Conservation (phyloP, 176 grass and related monocot species). For the Musa itinerans region DNA sequence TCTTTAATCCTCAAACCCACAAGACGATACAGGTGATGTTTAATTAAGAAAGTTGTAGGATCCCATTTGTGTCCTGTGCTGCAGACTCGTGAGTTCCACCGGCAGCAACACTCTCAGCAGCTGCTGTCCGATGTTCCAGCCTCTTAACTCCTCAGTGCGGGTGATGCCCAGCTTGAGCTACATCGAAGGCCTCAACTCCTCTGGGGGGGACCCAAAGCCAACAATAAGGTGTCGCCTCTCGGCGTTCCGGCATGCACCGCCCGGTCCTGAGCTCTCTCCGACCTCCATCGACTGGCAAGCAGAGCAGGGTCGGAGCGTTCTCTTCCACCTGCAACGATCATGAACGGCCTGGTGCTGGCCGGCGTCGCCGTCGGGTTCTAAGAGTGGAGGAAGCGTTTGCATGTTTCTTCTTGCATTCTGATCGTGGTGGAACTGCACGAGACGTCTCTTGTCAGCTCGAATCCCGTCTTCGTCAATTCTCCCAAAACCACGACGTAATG, state of each 20-base stretch:
- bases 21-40: too few relatives aligned
- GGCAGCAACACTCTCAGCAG: conserved; percentile 40
- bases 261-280: conserved; percentile 34
- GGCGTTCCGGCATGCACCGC: conserved; percentile 43
- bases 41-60: too few relatives aligned
- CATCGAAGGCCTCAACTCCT: conserved; percentile 57
- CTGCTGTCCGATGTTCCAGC: background rate
- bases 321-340: conserved; percentile 53
- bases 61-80: too few relatives aligned
- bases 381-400: conserved; percentile 50
- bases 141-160: conserved; percentile 16
- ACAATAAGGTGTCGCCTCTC: conserved; percentile 51
- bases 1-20: too few relatives aligned
- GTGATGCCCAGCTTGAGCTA: conserved; percentile 36
- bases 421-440: too few relatives aligned
- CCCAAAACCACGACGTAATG: too few relatives aligned
- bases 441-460: too few relatives aligned
- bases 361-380: conserved; percentile 92
- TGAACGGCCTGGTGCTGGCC: conserved; percentile 68
- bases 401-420: too few relatives aligned
- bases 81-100: too few relatives aligned
- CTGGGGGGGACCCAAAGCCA: conserved; percentile 47
- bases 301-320: conserved; percentile 34
- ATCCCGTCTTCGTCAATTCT: too few relatives aligned
- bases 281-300: conserved; percentile 6